These are phyloP conservation scores for Termitomyces sp. DNA, from an alignment of 768 basidiomycete genomes.

Conservation along the genomic window DNA sequence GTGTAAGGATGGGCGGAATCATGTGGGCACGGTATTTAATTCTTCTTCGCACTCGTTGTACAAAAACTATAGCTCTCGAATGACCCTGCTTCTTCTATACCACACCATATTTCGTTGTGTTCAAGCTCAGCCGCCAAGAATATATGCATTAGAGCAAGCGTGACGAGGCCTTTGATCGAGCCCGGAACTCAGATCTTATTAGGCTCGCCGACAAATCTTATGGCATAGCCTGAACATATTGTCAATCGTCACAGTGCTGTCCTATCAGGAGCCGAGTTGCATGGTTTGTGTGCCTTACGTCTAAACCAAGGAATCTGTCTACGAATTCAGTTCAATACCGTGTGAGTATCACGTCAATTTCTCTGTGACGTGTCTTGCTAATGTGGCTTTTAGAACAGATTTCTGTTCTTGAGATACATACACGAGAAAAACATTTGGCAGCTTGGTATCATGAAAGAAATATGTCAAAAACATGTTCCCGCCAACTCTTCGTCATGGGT, in stretches of 20 bases:
- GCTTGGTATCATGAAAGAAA: background rate
- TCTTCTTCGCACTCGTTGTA: slow-evolving; percentile 25
- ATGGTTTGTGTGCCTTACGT: background rate
- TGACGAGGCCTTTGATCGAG: background rate
- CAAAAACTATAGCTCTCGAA: slow-evolving; percentile 27
- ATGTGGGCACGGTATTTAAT: slow-evolving; percentile 23
- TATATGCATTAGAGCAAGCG: background rate
- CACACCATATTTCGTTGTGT: slow-evolving; percentile 13
- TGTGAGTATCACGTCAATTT: background rate
- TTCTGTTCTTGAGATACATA: background rate
- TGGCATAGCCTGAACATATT: background rate
- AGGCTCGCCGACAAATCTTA: background rate
- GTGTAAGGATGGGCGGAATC: slow-evolving; percentile 5
- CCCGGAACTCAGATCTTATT: background rate
- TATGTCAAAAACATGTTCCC: background rate
- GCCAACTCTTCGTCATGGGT: background rate
- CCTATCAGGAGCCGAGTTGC: background rate
- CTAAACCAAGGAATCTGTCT: background rate
- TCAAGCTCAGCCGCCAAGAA: background rate
- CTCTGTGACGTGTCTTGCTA: background rate
- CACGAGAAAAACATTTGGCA: background rate
- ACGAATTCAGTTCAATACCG: background rate
- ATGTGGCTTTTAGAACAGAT: background rate
- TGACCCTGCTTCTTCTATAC: slow-evolving; percentile 28
- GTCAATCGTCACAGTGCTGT: background rate